Evolutionary conservation across 352 stramenopile species (phyloP), one percentile per base, ranked within the genome.

Genomic region (Phytopythium litorale): DNA sequence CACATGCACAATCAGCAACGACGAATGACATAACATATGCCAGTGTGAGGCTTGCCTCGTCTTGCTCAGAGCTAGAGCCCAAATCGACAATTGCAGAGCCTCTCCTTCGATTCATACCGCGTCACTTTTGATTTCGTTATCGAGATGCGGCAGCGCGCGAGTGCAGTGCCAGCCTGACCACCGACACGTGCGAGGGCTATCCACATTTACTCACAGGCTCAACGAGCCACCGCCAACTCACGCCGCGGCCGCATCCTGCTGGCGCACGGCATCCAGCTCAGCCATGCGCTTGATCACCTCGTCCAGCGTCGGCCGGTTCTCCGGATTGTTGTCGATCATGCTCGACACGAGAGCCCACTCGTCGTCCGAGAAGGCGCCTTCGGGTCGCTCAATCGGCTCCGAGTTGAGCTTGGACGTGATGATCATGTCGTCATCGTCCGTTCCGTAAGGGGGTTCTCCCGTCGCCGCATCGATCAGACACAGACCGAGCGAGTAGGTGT

Each of bases 331-430:
- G 19, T 42, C 52, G 52, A 40, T 33, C 52, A 58, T 58, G 3
- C 19, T 42, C n/a, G 33, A 13, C 32, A 58, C 32, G 33, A 58
- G n/a, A 13, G 2, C 52, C 52, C 52, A 58, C 52, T 58, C 52
- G 3, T n/a, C 11, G n/a, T 48, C 52, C 4, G 52, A 48, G 19
- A 58, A 45, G 8, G n/a, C 52, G 19, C 21, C 32, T 2, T 58
- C 52, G n/a, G 35, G 52, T 3, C 52, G 52, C 7, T 25, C 19
- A 16, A 58, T 19, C 2, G 32, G 33, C 11, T 21, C 52, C 1
- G 5, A 2, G 1, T 48, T 30, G 4, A 58, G 7, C 52, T 58
- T 58, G n/a, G 23, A n/a, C 52, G 33, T 30, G 52, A 58, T 58
- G 52, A 48, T 48, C 19, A 3, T 5, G 19, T 58, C 52, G 52